Base-by-base conservation (phyloP, 352 stramenopile genomes). In the Phytophthora citrophthora region DNA sequence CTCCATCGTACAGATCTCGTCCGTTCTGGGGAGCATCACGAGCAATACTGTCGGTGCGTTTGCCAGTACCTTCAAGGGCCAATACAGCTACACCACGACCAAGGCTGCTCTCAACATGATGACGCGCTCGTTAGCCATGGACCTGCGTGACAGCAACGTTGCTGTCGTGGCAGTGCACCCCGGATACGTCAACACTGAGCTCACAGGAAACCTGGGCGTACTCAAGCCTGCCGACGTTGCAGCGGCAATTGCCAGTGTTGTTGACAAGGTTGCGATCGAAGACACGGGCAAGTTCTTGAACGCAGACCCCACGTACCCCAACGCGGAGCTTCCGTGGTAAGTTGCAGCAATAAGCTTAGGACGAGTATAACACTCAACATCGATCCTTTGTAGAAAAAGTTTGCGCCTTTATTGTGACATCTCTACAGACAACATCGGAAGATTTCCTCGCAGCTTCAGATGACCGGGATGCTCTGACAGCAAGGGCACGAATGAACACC, bases 21-120 rank as follows among this genome's bases (percentile, higher is more conserved):
- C 75, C 1, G 18, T 59, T 15, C 27, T 87, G 50, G 82, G 78
- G 23, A 86, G 77, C 26, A 72, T 90, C 46, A 38, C 31, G n/a
- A 65, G 64, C 38, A 87, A 82, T 44, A 49, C 41, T 10, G 74
- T 48, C 0, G 49, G 52, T 6, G 6, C 38, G 13, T 15, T 41
- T 3, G 45, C 50, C 31, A 29, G 8, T 1, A 18, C 23, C 9
- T 50, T 70, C 32, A 53, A 81, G 32, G 72, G 70, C 11, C 52
- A 68, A 11, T 90, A 88, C 61, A 81, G 70, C 26, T 90, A 94
- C 68, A 69, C 73, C 32, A 70, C 81, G 23, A 87, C 76, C 40
- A 91, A 92, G 59, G 52, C 79, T 8, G 86, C 76, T 6, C 65
- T 89, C 40, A 94, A 94, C 56, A 86, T 81, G 64, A 62, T 85